Evolutionary conservation across 176 grass and related monocot genomes (phyloP).

Genomic region (Avena eriantha): DNA sequence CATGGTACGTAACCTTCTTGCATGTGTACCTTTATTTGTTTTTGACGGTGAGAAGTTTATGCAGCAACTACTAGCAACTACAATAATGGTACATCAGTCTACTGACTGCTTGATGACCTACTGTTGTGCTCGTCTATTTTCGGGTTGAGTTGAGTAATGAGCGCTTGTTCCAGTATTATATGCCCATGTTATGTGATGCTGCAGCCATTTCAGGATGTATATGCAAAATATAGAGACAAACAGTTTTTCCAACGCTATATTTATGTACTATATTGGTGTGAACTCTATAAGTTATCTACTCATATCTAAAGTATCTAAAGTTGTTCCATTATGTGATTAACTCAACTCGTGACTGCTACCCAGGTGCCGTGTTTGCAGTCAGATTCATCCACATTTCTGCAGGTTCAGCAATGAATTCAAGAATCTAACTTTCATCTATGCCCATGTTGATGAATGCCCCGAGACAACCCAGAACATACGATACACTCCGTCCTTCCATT

Average conservation of each 20-base stretch:
- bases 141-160: not conserved
- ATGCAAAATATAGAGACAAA: not conserved
- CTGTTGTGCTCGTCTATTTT: not conserved
- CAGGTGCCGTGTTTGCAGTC: constrained; percentile 80
- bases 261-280: not conserved
- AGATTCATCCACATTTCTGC: constrained; percentile 77
- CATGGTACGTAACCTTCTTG: constrained; percentile 65
- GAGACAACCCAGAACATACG: constrained; percentile 80
- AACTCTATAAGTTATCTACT: not conserved
- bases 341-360: not conserved
- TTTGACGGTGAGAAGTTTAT: not conserved
- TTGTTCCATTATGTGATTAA: not conserved
- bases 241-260: not conserved
- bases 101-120: not conserved
- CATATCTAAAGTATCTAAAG: not conserved
- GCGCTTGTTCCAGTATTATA: not conserved
- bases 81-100: not conserved
- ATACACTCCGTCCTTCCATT: constrained; percentile 94
- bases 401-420: constrained; percentile 88
- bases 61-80: not conserved
- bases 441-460: constrained; percentile 85
- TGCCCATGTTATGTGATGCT: not conserved
- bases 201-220: not conserved
- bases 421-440: constrained; percentile 80
- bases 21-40: constrained; percentile 4